Conservation (phyloP, 495 filamentous ascomycete species). For the Penicillium arizonense region DNA sequence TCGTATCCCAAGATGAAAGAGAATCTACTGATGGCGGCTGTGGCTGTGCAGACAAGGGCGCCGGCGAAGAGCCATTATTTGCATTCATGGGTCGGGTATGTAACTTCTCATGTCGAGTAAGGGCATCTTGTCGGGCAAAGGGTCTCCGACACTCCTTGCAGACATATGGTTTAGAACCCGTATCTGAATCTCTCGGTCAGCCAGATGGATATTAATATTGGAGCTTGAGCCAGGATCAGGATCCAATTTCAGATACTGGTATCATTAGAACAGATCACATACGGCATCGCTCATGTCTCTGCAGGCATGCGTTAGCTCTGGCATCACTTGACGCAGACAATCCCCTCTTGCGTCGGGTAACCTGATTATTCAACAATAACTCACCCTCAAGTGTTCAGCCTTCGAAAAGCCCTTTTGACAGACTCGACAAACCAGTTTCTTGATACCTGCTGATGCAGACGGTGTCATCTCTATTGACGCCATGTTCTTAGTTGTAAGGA, state of each 20-base stretch:
- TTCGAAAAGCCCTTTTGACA: conserved; percentile 47
- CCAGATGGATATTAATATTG: not conserved
- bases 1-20: conserved; percentile 26
- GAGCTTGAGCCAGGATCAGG: not conserved
- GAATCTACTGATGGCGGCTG: conserved; percentile 22
- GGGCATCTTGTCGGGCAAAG: conserved; percentile 48
- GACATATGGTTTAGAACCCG: conserved; percentile 44
- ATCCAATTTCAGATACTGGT: not conserved
- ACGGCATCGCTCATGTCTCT: conserved; percentile 52
- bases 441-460: conserved; percentile 16
- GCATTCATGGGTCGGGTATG: conserved; percentile 33
- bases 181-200: conserved; percentile 36
- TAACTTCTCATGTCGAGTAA: conserved; percentile 47
- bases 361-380: not conserved
- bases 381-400: conserved; percentile 46
- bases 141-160: conserved; percentile 44
- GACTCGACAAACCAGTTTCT: conserved; percentile 38
- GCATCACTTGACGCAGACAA: not conserved
- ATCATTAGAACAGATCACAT: conserved; percentile 16
- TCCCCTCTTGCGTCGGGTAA: conserved; percentile 17
- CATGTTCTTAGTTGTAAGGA: conserved; percentile 8
- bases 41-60: conserved; percentile 9
- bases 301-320: conserved; percentile 19
- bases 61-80: conserved; percentile 20
- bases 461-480: conserved; percentile 17